Conservation (phyloP, 106 monocot species). For the Xerophyta viscosa region DNA sequence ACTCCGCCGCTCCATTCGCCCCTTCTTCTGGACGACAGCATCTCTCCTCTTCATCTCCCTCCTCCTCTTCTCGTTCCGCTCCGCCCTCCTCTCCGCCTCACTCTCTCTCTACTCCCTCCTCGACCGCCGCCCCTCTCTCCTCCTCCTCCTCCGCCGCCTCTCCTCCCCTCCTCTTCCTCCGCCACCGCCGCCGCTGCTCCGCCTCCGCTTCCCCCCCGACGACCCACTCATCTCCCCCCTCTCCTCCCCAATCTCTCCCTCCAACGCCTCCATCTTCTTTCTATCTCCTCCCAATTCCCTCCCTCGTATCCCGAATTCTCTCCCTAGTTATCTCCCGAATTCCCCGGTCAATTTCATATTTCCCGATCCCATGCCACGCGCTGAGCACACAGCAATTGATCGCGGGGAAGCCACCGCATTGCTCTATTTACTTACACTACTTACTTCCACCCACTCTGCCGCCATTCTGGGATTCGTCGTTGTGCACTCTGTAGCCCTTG, state of each 20-base stretch:
- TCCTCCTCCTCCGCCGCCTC: constrained; percentile 42
- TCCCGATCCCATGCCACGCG: background rate
- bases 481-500: constrained; percentile 43
- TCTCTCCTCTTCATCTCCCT: constrained; percentile 39
- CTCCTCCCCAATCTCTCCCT: background rate
- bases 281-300: constrained; percentile 9
- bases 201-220: constrained; percentile 7
- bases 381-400: constrained; percentile 14
- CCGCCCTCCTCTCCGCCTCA: constrained; percentile 41
- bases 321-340: background rate
- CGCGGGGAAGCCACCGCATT: constrained; percentile 33
- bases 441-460: constrained; percentile 38
- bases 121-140: constrained; percentile 41
- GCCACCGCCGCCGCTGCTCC: background rate
- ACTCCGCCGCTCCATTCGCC: constrained; percentile 23
- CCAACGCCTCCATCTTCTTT: constrained; percentile 5
- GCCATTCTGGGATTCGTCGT: constrained; percentile 45
- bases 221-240: constrained; percentile 9
- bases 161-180: constrained; percentile 20
- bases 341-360: background rate
- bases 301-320: constrained; percentile 15
- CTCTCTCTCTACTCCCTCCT: constrained; percentile 32
- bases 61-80: constrained; percentile 60
- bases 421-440: constrained; percentile 32
- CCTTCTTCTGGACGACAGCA: constrained; percentile 30